phyloP scores from a whole-genome alignment of 768 basidiomycete species.

The Tulasnella sp. region DNA sequence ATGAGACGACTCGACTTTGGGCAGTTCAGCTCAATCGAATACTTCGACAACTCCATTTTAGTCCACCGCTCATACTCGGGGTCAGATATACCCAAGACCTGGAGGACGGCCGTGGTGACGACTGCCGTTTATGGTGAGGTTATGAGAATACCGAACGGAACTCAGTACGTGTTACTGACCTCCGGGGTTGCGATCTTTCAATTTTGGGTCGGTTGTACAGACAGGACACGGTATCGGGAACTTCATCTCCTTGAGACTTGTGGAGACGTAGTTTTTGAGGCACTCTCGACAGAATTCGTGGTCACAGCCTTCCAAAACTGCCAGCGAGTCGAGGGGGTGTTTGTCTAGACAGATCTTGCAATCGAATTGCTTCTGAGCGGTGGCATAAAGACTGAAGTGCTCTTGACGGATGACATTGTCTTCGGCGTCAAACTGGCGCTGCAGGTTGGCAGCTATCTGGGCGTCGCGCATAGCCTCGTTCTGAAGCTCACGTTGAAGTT shows the following conservation, averaged over 20 bases:
- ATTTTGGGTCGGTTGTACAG: conserved; percentile 29
- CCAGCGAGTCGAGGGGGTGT: conserved; percentile 32
- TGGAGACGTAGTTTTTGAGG: conserved; percentile 31
- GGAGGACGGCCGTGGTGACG: conserved; percentile 31
- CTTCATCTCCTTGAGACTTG: conserved; percentile 40
- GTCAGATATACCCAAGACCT: conserved; percentile 36
- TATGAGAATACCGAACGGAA: background rate
- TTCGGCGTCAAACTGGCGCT: background rate
- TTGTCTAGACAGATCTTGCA: conserved; percentile 49
- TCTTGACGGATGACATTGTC: background rate
- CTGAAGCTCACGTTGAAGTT: no score
- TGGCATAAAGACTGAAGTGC: background rate
- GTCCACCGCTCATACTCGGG: conserved; percentile 32
- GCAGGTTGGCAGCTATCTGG: background rate
- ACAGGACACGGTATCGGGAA: conserved; percentile 53
- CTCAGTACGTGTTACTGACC: conserved; percentile 23
- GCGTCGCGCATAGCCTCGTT: conserved; percentile 6
- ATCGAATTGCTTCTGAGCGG: conserved; percentile 27
- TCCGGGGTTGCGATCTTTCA: conserved; percentile 21
- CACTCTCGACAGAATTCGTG: conserved; percentile 48
- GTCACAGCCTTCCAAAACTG: conserved; percentile 34
- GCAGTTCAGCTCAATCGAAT: conserved; percentile 38
- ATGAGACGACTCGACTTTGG: no score
- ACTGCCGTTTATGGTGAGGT: conserved; percentile 30
- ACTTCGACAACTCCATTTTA: conserved; percentile 37